phyloP scores from a whole-genome alignment of 2,329 filamentous ascomycete genomes.

The Verticillium longisporum region DNA sequence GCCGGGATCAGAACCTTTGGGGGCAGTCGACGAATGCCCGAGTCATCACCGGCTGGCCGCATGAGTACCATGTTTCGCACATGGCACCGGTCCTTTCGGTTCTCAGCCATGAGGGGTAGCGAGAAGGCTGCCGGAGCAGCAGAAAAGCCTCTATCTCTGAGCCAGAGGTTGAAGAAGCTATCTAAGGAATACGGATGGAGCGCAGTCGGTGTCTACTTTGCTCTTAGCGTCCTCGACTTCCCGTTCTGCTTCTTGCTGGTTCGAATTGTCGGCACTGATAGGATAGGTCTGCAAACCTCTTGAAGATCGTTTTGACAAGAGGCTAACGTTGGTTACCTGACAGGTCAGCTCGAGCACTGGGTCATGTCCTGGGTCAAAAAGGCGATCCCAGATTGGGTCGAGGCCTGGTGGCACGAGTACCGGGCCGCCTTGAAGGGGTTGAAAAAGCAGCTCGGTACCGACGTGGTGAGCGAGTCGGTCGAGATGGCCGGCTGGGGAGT shows the following conservation, averaged over 20 bases:
- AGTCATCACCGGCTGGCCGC: conserved; percentile 1
- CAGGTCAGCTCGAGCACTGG: conserved; percentile 59
- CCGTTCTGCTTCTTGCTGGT: conserved; percentile 93
- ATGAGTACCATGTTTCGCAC: conserved; percentile 3
- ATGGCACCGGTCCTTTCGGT: conserved; percentile 9
- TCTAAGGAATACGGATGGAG: conserved; percentile 92
- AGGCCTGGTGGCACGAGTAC: conserved; percentile 45
- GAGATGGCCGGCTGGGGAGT: conserved; percentile 55
- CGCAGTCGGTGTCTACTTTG: conserved; percentile 84
- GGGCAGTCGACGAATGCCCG: neutral
- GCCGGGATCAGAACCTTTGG: neutral
- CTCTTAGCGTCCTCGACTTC: conserved; percentile 79
- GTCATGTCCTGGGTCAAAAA: conserved; percentile 53
- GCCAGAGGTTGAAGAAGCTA: conserved; percentile 71
- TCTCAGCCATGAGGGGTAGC: conserved; percentile 7
- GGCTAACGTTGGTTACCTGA: neutral
- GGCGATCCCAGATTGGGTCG: conserved; percentile 52
- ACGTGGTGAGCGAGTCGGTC: conserved; percentile 35
- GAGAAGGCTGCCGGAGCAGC: neutral
- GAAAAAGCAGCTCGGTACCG: conserved; percentile 32
- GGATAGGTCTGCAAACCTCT: conserved; percentile 55
- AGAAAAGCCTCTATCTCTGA: conserved; percentile 43
- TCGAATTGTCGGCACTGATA: conserved; percentile 72
- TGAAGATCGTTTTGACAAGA: neutral
- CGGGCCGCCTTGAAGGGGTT: conserved; percentile 38